Evolutionary conservation across 805 yeast species (phyloP).

Genomic region (Yamadazyma sp.): DNA sequence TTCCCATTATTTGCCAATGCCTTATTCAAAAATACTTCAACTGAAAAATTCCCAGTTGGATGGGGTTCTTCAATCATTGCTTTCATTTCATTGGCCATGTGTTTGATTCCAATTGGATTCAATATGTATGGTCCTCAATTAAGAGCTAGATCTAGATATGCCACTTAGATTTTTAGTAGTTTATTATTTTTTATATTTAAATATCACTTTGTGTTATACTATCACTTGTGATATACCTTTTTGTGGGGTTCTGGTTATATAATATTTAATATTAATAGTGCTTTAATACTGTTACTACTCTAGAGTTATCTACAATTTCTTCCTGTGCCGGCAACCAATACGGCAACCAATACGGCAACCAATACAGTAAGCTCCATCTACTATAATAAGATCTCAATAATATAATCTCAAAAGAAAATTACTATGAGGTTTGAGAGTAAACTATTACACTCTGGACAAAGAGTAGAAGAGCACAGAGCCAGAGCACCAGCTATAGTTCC

Average conservation of each 20-base stretch:
- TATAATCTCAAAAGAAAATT: background rate
- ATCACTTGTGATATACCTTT: no score
- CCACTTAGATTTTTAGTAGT: no score
- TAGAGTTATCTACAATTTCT: no score
- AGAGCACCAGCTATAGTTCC: conserved; percentile 94
- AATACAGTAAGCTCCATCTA: no score
- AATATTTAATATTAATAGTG: no score
- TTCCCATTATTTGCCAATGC: conserved; percentile 65
- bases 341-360: no score
- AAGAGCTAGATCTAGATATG: conserved; percentile 29
- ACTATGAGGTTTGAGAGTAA: conserved; percentile 64
- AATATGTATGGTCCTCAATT: conserved; percentile 39
- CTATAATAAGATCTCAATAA: no score
- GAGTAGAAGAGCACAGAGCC: conserved; percentile 61
- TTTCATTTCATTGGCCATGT: conserved; percentile 39
- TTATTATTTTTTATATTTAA: no score
- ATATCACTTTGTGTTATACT: no score
- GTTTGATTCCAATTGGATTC: conserved; percentile 45
- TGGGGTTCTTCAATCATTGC: conserved; percentile 55
- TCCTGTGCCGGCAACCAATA: no score
- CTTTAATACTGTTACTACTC: no score
- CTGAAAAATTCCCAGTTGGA: conserved; percentile 51
- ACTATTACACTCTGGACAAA: conserved; percentile 94
- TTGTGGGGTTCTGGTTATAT: no score
- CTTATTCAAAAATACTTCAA: conserved; percentile 51